These are phyloP conservation scores for Penicillium sp. DNA, from an alignment of 2,329 filamentous ascomycete genomes.

Conservation along the genomic window DNA sequence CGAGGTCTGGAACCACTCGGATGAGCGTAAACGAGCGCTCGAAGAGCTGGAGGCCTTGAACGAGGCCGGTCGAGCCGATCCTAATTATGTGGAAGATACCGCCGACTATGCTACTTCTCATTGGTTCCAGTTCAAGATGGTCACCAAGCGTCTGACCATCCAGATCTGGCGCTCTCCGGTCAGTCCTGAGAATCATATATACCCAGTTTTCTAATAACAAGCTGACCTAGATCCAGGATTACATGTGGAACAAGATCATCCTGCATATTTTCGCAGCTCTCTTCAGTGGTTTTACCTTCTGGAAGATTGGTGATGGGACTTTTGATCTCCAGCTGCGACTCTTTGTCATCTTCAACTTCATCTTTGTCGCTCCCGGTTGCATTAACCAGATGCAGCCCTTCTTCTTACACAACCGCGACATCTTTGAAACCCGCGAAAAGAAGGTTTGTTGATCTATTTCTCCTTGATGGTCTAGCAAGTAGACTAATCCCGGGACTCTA, in stretches of 20 bases:
- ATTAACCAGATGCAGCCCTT: conserved; percentile 59
- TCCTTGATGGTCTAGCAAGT: not conserved
- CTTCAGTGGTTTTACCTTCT: conserved; percentile 63
- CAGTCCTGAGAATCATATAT: conserved; percentile 2
- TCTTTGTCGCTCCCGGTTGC: conserved; percentile 59
- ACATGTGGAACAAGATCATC: conserved; percentile 49
- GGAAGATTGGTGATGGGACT: conserved; percentile 55
- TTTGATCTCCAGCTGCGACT: conserved; percentile 54
- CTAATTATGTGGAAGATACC: conserved; percentile 31
- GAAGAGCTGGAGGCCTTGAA: conserved; percentile 30
- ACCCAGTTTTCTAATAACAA: not conserved
- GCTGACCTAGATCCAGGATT: conserved; percentile 28
- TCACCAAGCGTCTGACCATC: conserved; percentile 32
- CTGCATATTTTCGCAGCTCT: conserved; percentile 56
- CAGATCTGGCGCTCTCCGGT: conserved; percentile 37
- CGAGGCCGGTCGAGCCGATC: conserved; percentile 16
- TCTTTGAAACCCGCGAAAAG: conserved; percentile 59
- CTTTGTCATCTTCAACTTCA: conserved; percentile 63
- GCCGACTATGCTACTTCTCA: conserved; percentile 40
- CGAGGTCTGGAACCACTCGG: conserved; percentile 32
- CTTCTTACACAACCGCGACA: conserved; percentile 56
- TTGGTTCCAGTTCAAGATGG: conserved; percentile 41
- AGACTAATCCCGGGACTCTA: not conserved
- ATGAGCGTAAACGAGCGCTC: conserved; percentile 28
- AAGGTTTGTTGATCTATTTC: conserved; percentile 39